phyloP scores from a whole-genome alignment of 768 basidiomycete genomes.

The Mycena galopus region DNA sequence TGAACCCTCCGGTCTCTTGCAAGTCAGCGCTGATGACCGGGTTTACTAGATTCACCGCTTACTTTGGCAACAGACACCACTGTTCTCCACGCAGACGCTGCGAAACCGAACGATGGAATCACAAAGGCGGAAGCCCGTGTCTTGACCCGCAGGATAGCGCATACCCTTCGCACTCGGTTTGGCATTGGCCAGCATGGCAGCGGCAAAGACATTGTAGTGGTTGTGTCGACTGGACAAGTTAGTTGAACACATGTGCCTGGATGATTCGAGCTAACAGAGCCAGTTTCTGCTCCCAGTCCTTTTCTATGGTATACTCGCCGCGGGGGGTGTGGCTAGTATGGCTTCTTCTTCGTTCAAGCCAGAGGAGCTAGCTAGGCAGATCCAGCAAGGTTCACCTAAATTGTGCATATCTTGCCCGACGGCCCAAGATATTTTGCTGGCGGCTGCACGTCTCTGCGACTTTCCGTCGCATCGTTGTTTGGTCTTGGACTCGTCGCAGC shows the following conservation, averaged over 20 bases:
- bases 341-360: constrained; percentile 27
- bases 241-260: neutral
- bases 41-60: constrained; percentile 4
- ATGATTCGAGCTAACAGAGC: neutral
- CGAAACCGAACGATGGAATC: constrained; percentile 21
- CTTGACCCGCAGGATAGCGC: constrained; percentile 29
- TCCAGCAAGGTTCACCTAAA: constrained; percentile 27
- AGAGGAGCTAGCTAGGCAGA: constrained; percentile 26
- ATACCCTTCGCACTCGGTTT: constrained; percentile 27
- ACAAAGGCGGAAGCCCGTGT: constrained; percentile 27
- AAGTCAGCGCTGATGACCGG: neutral
- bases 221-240: constrained; percentile 29
- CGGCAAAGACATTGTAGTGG: constrained; percentile 31
- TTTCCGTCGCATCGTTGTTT: constrained; percentile 27
- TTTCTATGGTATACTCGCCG: constrained; percentile 32
- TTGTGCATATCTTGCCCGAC: constrained; percentile 26
- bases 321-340: constrained; percentile 29
- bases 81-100: constrained; percentile 31
- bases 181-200: constrained; percentile 22
- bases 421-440: constrained; percentile 3
- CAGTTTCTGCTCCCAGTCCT: constrained; percentile 31
- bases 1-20: neutral
- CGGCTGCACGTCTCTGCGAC: constrained; percentile 22
- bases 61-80: constrained; percentile 18
- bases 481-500: constrained; percentile 21